phyloP scores from a whole-genome alignment of 192 early-diverging fungal species.

The Podila horticola region DNA sequence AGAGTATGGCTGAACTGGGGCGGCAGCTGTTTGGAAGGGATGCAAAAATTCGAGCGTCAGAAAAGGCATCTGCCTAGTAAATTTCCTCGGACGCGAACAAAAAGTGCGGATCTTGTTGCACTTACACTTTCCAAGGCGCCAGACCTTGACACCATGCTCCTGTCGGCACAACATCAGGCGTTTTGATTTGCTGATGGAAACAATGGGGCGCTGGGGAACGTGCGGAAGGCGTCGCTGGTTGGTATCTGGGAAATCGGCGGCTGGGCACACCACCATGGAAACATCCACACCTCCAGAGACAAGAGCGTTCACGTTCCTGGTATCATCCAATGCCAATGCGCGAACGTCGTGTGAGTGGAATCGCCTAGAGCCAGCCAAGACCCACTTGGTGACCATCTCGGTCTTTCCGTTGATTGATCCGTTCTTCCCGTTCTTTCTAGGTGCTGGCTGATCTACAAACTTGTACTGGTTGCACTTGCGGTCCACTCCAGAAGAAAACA shows the following conservation, averaged over 20 bases:
- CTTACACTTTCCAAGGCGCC: slow-evolving; percentile 79
- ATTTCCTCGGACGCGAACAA: neutral
- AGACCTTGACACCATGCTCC: slow-evolving; percentile 79
- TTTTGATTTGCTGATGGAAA: slow-evolving; percentile 70
- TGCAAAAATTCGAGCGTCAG: neutral
- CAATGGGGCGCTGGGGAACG: slow-evolving; percentile 68
- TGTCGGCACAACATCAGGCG: slow-evolving; percentile 71
- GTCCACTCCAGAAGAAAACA: slow-evolving; percentile 93
- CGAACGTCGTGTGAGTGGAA: slow-evolving; percentile 97
- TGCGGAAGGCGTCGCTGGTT: slow-evolving; percentile 71
- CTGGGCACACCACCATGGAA: slow-evolving; percentile 70
- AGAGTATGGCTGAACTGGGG: slow-evolving; percentile 38
- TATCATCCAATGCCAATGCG: slow-evolving; percentile 83
- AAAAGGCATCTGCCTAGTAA: neutral
- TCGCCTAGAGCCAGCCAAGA: slow-evolving; percentile 84
- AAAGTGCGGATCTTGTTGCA: neutral
- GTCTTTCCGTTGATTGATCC: slow-evolving; percentile 20
- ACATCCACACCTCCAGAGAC: slow-evolving; percentile 90
- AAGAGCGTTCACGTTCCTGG: slow-evolving; percentile 70
- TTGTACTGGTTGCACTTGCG: slow-evolving; percentile 83
- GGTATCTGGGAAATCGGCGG: slow-evolving; percentile 68
- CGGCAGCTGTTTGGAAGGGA: slow-evolving; percentile 22
- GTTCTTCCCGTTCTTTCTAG: slow-evolving; percentile 30
- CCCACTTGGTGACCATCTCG: slow-evolving; percentile 69
- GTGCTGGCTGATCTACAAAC: slow-evolving; percentile 55